phyloP scores from a whole-genome alignment of 805 yeast genomes.

The Barnettozyma sucrosica region DNA sequence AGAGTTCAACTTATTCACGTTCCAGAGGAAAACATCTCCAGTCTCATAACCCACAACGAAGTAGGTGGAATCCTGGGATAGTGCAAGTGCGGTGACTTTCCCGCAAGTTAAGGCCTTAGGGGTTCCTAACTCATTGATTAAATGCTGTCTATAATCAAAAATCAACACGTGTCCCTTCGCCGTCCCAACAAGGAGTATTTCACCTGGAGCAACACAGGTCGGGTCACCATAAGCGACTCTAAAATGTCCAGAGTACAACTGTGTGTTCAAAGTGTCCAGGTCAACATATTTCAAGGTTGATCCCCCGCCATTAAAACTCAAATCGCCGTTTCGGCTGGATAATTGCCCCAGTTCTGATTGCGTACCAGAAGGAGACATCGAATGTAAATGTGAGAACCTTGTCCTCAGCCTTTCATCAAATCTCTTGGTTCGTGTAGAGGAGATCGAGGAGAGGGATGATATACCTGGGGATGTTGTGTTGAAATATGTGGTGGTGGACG shows the following conservation, averaged over 20 bases:
- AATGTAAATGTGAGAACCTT: slow-evolving; percentile 4
- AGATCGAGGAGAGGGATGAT: slow-evolving; percentile 8
- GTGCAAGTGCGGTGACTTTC: slow-evolving; percentile 46
- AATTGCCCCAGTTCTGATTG: neutral
- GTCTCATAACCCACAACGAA: slow-evolving; percentile 61
- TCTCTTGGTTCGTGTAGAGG: slow-evolving; percentile 6
- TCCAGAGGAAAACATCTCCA: slow-evolving; percentile 72
- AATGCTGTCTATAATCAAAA: slow-evolving; percentile 62
- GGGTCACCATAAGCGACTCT: slow-evolving; percentile 45
- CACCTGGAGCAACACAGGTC: slow-evolving; percentile 38
- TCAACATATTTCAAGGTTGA: slow-evolving; percentile 30
- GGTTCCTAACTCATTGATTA: slow-evolving; percentile 38
- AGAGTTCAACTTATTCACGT: slow-evolving; percentile 35
- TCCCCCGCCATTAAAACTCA: neutral
- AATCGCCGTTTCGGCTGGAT: neutral
- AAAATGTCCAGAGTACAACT: slow-evolving; percentile 30
- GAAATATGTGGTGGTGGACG: neutral
- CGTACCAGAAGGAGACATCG: neutral
- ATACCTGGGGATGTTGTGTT: slow-evolving; percentile 6
- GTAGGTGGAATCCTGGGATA: slow-evolving; percentile 65
- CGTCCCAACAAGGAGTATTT: slow-evolving; percentile 62
- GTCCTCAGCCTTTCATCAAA: slow-evolving; percentile 8
- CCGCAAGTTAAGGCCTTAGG: slow-evolving; percentile 34
- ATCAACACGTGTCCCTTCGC: slow-evolving; percentile 55
- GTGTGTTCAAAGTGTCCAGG: slow-evolving; percentile 35